phyloP scores from a whole-genome alignment of 78 protist genomes.

The Dictyostelium firmibasis region DNA sequence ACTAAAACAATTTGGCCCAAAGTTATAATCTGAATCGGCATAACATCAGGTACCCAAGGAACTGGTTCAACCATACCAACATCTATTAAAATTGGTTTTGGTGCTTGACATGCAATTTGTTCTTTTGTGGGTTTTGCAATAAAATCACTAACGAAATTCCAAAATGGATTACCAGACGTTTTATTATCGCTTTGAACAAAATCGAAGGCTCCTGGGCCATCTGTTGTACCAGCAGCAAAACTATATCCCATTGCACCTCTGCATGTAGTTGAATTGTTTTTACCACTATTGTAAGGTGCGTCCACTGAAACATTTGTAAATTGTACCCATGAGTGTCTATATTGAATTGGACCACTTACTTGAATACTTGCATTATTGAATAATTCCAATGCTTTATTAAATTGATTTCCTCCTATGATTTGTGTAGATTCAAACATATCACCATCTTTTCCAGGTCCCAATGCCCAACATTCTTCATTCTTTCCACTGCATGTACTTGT shows the following conservation, averaged over 20 bases:
- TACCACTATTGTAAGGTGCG: conserved; percentile 13
- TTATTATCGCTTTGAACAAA: conserved; percentile 82
- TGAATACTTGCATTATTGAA: conserved; percentile 12
- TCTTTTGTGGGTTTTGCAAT: conserved; percentile 77
- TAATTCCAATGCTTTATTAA: conserved; percentile 61
- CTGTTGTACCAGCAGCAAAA: conserved; percentile 91
- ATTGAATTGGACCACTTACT: conserved; percentile 66
- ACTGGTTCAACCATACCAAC: conserved; percentile 76
- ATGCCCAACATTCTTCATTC: conserved; percentile 62
- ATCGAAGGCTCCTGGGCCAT: conserved; percentile 90
- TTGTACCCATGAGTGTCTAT: conserved; percentile 56
- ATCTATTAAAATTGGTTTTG: conserved; percentile 88
- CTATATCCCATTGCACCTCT: conserved; percentile 85
- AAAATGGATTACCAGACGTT: conserved; percentile 77
- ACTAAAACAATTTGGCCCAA: conserved; percentile 80
- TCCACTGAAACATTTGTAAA: conserved; percentile 61
- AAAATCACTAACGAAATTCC: conserved; percentile 72
- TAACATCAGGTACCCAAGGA: conserved; percentile 74
- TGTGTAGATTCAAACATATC: conserved; percentile 77
- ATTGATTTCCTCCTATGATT: conserved; percentile 83
- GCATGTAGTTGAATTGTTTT: conserved; percentile 64
- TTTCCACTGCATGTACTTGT: conserved; percentile 77
- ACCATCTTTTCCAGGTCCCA: conserved; percentile 77
- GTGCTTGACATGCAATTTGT: conserved; percentile 82
- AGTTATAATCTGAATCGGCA: conserved; percentile 82